Conservation (phyloP, 805 yeast genomes). For the Candida berthetii region DNA sequence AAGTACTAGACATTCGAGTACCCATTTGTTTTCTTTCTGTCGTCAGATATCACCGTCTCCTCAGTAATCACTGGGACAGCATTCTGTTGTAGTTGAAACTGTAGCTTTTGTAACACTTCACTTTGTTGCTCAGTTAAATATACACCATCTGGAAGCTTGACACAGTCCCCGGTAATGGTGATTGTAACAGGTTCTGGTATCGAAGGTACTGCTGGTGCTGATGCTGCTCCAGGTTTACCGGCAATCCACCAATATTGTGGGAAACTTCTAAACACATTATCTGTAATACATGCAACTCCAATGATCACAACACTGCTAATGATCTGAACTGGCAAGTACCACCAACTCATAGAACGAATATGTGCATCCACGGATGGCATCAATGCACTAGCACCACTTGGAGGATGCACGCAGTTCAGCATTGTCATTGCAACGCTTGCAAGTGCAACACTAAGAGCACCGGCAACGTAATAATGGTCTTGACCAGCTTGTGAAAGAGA, state of each 20-base stretch:
- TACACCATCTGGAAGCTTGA: not conserved
- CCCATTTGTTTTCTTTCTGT: too few relatives aligned
- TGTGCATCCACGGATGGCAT: slow-evolving; percentile 43
- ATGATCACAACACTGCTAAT: slow-evolving; percentile 40
- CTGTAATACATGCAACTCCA: slow-evolving; percentile 39
- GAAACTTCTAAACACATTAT: slow-evolving; percentile 41
- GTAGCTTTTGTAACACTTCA: not conserved
- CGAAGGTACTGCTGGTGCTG: not conserved
- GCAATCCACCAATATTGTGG: slow-evolving; percentile 50
- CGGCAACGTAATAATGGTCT: slow-evolving; percentile 48
- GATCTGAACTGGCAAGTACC: slow-evolving; percentile 52
- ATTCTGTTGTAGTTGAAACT: not conserved
- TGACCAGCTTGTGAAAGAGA: slow-evolving; percentile 34
- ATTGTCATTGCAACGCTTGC: slow-evolving; percentile 48
- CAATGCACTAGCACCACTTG: slow-evolving; percentile 66
- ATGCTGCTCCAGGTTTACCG: not conserved
- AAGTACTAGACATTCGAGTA: too few relatives aligned
- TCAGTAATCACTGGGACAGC: not conserved
- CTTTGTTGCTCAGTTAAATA: not conserved
- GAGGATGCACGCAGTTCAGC: slow-evolving; percentile 59
- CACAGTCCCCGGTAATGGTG: not conserved
- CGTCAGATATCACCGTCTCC: too few relatives aligned
- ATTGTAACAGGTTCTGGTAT: not conserved
- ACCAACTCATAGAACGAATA: slow-evolving; percentile 53
- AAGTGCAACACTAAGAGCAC: slow-evolving; percentile 50